These are phyloP conservation scores for Stagonosporopsis vannaccii DNA, from an alignment of 2,329 filamentous ascomycete genomes.

Conservation along the genomic window DNA sequence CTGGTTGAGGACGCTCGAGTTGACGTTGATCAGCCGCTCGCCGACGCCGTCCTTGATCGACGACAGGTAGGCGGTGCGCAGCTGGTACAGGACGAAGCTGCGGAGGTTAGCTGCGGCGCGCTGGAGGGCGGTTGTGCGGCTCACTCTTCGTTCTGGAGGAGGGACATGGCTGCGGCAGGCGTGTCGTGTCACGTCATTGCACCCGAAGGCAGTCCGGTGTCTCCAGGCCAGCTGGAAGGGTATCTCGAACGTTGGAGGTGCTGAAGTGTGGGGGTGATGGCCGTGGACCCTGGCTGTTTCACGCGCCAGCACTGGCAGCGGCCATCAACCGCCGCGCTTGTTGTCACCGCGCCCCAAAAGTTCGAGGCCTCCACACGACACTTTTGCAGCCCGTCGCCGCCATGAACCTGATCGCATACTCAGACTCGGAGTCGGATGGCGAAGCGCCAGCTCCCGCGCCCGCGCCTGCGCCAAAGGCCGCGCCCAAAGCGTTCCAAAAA, in stretches of 20 bases:
- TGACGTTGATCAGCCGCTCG: slow-evolving; percentile 82
- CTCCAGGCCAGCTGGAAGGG: slow-evolving; percentile 46
- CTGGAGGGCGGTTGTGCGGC: slow-evolving; percentile 18
- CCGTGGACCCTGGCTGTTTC: slow-evolving; percentile 12
- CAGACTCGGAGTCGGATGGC: slow-evolving; percentile 75
- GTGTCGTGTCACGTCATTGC: slow-evolving; percentile 27
- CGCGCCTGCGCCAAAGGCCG: slow-evolving; percentile 52
- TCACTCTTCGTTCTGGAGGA: slow-evolving; percentile 56
- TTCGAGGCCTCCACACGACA: not conserved
- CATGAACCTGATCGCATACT: slow-evolving; percentile 85
- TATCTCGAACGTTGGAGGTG: slow-evolving; percentile 5
- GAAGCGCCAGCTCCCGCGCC: slow-evolving; percentile 51
- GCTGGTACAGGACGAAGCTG: slow-evolving; percentile 82
- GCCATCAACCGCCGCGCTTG: slow-evolving; percentile 19
- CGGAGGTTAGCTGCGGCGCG: slow-evolving; percentile 27
- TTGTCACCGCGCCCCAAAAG: not conserved
- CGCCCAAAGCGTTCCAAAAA: slow-evolving; percentile 73
- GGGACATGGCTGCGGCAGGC: slow-evolving; percentile 46
- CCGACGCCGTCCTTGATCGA: slow-evolving; percentile 84
- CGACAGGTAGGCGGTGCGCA: slow-evolving; percentile 80
- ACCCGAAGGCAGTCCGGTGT: not conserved
- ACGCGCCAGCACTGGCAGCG: slow-evolving; percentile 22
- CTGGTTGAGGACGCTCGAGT: slow-evolving; percentile 79
- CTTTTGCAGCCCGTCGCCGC: slow-evolving; percentile 18
- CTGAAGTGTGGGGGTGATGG: slow-evolving; percentile 23